These are phyloP conservation scores for Mycena chlorophos DNA, from an alignment of 768 basidiomycete genomes.

Conservation along the genomic window DNA sequence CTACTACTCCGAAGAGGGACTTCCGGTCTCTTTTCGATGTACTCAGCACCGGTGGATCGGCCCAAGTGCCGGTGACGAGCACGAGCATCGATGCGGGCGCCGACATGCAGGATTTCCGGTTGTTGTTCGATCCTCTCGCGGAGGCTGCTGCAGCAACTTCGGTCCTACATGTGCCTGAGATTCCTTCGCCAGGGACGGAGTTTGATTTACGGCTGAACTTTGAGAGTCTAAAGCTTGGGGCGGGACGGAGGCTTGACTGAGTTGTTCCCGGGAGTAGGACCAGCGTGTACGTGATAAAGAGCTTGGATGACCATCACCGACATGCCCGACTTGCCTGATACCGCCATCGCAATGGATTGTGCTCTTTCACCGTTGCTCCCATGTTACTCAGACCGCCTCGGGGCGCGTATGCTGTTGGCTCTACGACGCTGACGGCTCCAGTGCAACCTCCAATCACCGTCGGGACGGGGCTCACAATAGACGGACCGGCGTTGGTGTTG, in stretches of 20 bases:
- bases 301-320: background rate
- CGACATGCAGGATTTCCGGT: too few relatives aligned
- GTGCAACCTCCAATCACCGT: conserved; percentile 39
- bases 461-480: conserved; percentile 38
- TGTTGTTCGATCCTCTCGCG: too few relatives aligned
- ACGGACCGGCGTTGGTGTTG: conserved; percentile 48
- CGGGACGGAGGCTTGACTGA: background rate
- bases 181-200: background rate
- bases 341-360: background rate
- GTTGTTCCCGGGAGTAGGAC: too few relatives aligned
- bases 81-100: background rate
- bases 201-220: conserved; percentile 17
- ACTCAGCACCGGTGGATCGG: too few relatives aligned
- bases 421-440: conserved; percentile 55
- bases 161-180: background rate
- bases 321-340: background rate
- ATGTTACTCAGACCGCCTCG: conserved; percentile 6
- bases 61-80: background rate
- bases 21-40: conserved; percentile 13
- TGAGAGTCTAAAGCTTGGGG: conserved; percentile 6
- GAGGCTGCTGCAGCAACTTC: background rate
- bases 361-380: too few relatives aligned
- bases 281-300: too few relatives aligned
- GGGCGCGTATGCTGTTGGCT: conserved; percentile 50
- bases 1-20: conserved; percentile 8